phyloP scores from a whole-genome alignment of 345 rosid genomes.

The Hibiscus tridactylites region DNA sequence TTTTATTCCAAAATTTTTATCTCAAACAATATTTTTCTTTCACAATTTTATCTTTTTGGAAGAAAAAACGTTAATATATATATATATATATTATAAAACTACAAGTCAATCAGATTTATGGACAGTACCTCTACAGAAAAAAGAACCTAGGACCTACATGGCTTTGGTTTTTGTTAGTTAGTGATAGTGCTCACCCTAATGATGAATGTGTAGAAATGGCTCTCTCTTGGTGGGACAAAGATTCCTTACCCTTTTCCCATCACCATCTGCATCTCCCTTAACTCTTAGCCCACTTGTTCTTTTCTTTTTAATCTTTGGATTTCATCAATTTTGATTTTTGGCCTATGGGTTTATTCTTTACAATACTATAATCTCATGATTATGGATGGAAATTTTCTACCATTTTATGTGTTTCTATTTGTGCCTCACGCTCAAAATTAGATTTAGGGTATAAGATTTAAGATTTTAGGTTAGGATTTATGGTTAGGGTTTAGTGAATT shows the following conservation, averaged over 20 bases:
- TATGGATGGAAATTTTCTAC: too few relatives aligned
- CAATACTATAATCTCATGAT: neutral
- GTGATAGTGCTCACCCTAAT: slow-evolving; percentile 1
- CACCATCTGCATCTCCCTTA: neutral
- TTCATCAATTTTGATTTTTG: neutral
- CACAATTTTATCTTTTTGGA: too few relatives aligned
- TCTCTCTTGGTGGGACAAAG: slow-evolving; percentile 18
- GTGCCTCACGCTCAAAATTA: too few relatives aligned
- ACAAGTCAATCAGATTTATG: too few relatives aligned
- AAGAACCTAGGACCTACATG: neutral
- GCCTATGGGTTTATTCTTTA: neutral
- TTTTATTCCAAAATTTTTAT: neutral
- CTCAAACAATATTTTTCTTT: too few relatives aligned
- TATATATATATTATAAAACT: too few relatives aligned
- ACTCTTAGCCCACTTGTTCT: neutral
- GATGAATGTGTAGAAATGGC: slow-evolving; percentile 16
- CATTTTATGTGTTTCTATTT: too few relatives aligned
- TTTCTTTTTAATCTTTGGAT: neutral
- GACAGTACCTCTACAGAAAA: too few relatives aligned
- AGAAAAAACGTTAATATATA: too few relatives aligned
- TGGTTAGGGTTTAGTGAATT: too few relatives aligned
- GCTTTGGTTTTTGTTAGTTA: neutral
- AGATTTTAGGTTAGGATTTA: too few relatives aligned
- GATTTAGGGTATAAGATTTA: too few relatives aligned
- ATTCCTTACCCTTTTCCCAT: neutral